A percentile compares a stretch with the other conserved stretches of the same genome.
phyloP scores from a whole-genome alignment of 192 early-diverging fungal genomes.

The Podila horticola region DNA sequence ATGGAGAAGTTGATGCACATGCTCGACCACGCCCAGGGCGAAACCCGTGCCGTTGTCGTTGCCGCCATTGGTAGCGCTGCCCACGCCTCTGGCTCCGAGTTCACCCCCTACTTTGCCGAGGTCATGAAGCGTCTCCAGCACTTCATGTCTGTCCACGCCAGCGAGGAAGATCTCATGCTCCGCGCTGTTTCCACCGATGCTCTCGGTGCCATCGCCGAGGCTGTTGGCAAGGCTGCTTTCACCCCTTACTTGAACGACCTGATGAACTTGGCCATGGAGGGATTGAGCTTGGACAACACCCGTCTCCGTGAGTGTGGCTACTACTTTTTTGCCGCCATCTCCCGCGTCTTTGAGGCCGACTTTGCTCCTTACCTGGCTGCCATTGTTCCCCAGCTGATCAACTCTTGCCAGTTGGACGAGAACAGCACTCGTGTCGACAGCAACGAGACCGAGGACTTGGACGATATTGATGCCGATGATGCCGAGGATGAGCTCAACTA shows the following conservation, averaged over 20 bases:
- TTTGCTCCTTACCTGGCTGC: constrained; percentile 80
- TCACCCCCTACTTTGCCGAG: constrained; percentile 82
- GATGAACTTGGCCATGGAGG: constrained; percentile 83
- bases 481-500: constrained; percentile 69
- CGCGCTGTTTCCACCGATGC: constrained; percentile 91
- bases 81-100: constrained; percentile 78
- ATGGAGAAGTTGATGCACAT: constrained; percentile 87
- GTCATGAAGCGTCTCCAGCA: constrained; percentile 75
- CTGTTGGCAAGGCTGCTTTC: constrained; percentile 88
- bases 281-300: constrained; percentile 77
- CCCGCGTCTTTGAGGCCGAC: constrained; percentile 84
- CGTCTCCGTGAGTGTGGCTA: constrained; percentile 87
- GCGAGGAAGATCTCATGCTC: constrained; percentile 78
- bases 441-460: constrained; percentile 47
- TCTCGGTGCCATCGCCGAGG: constrained; percentile 86
- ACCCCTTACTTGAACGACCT: constrained; percentile 76
- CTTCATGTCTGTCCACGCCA: constrained; percentile 75
- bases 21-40: constrained; percentile 72
- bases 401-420: constrained; percentile 84
- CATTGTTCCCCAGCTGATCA: constrained; percentile 83
- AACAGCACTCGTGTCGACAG: constrained; percentile 47
- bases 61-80: constrained; percentile 92
- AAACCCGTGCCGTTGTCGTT: constrained; percentile 81
- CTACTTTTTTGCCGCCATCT: constrained; percentile 87
- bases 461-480: constrained; percentile 59